phyloP scores from a whole-genome alignment of 2,329 filamentous ascomycete species.

The Orbilia ellipsospora region DNA sequence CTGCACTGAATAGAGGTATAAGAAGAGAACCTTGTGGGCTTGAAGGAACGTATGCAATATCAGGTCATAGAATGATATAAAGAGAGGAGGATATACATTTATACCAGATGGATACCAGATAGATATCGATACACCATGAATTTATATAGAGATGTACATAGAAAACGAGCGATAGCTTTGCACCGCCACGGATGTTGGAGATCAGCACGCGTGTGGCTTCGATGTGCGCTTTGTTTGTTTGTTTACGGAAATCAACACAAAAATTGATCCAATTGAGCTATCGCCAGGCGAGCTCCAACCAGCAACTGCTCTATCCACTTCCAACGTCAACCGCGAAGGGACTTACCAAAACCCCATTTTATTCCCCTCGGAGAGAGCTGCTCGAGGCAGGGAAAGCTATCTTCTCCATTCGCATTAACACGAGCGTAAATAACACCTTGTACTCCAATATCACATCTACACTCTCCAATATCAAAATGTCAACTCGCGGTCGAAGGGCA shows the following conservation, averaged over 20 bases:
- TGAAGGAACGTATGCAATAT: not conserved
- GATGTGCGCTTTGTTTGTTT: conserved; percentile 25
- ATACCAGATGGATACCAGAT: not conserved
- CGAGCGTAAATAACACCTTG: not conserved
- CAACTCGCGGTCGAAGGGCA: conserved; percentile 44
- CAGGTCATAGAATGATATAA: no score
- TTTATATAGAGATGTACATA: no score
- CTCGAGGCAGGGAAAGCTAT: no score
- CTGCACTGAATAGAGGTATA: not conserved
- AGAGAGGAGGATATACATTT: not conserved
- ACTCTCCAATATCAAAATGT: conserved; percentile 23
- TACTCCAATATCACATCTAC: conserved; percentile 2
- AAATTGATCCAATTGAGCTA: not conserved
- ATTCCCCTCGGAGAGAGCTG: not conserved
- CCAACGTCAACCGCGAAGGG: conserved; percentile 5
- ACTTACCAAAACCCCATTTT: not conserved
- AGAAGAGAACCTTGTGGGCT: not conserved
- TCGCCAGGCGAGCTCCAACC: conserved; percentile 8
- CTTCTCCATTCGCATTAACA: no score
- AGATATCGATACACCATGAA: no score
- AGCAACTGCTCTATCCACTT: conserved; percentile 28
- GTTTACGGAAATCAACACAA: conserved; percentile 49
- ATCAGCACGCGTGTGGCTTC: conserved; percentile 10
- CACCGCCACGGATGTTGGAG: conserved; percentile 12
- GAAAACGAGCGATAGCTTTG: not conserved